Evolutionary conservation across 306 rosid species (phyloP), one percentile per base, ranked within the genome.

Genomic region (Potentilla sterilis): DNA sequence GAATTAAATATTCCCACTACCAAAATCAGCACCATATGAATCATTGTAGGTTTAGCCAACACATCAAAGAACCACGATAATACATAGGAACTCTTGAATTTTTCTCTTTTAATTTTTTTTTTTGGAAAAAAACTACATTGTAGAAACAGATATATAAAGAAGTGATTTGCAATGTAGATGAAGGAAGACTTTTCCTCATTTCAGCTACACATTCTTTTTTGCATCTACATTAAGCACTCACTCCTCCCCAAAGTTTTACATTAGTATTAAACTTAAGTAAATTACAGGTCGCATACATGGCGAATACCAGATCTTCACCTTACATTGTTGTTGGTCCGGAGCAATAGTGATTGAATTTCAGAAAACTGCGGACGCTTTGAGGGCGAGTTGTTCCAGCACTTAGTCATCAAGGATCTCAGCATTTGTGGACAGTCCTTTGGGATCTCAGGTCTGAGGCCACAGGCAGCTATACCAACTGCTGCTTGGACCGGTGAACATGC

Each of bases 401-500:
- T 95, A 28, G 85, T 82, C 99, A 95, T 95, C 66, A 95, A 78
- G 48, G 84, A 74, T 81, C 83, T 95, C 52, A 95, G 90, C 77
- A 71, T 84, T 81, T 87, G 92, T 4, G 96, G 96, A 74, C 97
- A 92, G 82, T 95, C 97, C 78, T 86, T 95, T 3, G 97, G 98
- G 71, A 95, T 89, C 46, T 95, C 97, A 57, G 98, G 98, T 83
- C 97, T 89, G 61, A 95, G 96, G 74, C 97, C 98, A 83, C 97
- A 95, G 9, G 98, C 97, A n/a, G 97, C 98, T 71, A 95, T 92
- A 4, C 97, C 97, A 4, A 95, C 98, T 13, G 97, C 98, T 9
- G 97, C 98, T 71, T 95, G 97, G 62, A 95, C 97, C 3, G 98
- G 98, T 64, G 99, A 95, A 80, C 80, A 89, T 40, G 97, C 81